Evolutionary conservation across 495 filamentous ascomycete species (phyloP).

Genomic region (Clavariopsis aquatica): DNA sequence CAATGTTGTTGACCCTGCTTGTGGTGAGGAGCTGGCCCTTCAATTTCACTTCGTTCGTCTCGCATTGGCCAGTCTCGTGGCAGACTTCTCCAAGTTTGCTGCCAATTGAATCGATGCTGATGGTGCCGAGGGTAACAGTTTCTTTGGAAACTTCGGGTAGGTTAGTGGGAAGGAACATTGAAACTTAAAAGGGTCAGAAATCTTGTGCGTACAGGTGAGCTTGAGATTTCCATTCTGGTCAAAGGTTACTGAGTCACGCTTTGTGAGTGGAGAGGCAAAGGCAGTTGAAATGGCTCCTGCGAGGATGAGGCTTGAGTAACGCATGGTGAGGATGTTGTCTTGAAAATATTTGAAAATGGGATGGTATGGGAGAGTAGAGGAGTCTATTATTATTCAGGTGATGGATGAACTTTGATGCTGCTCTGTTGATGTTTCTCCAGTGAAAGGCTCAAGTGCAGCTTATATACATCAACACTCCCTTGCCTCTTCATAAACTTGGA

Average conservation of each 20-base stretch:
- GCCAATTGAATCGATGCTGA: neutral
- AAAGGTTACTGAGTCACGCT: neutral
- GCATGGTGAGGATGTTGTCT: neutral
- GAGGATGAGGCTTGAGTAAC: neutral
- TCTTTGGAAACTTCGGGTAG: neutral
- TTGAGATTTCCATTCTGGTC: neutral
- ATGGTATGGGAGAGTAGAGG: too few species aligned
- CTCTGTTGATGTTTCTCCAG: too few species aligned
- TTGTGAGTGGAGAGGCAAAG: neutral
- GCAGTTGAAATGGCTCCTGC: neutral
- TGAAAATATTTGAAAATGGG: too few species aligned
- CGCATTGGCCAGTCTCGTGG: neutral
- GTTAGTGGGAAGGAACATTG: neutral
- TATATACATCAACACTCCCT: too few species aligned
- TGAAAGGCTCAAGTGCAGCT: too few species aligned
- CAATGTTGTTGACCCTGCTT: neutral
- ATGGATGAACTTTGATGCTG: too few species aligned
- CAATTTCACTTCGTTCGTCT: neutral
- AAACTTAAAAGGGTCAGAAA: too few species aligned
- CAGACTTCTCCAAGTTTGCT: neutral
- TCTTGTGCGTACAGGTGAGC: too few species aligned
- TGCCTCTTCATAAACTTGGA: too few species aligned
- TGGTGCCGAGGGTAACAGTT: neutral
- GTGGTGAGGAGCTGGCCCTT: neutral
- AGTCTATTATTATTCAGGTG: too few species aligned